Evolutionary conservation across 345 rosid genomes (phyloP).

Genomic region (Corchorus capsularis): DNA sequence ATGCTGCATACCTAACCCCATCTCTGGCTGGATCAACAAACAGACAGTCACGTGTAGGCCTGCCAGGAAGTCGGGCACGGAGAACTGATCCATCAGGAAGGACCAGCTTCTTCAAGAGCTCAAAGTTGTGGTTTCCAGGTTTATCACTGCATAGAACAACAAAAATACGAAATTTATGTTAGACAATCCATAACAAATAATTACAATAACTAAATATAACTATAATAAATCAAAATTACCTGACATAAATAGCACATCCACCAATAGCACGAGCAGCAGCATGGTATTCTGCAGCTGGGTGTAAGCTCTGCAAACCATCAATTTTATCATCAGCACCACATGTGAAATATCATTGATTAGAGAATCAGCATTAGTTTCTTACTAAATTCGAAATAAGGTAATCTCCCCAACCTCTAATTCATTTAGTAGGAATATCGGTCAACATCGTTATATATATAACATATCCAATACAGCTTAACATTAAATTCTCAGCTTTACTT

Average conservation of each 20-base stretch:
- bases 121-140: constrained; percentile 94
- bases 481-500: constrained; percentile 33
- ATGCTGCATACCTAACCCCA: constrained; percentile 54
- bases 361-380: not conserved
- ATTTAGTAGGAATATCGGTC: not conserved
- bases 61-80: constrained; percentile 83
- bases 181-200: constrained; percentile 1
- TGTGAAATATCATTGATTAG: not conserved
- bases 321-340: constrained; percentile 12
- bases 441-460: not conserved
- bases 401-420: not conserved
- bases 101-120: constrained; percentile 80
- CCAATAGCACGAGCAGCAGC: constrained; percentile 95
- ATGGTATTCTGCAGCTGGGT: constrained; percentile 95
- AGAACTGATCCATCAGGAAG: constrained; percentile 95
- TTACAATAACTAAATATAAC: no score
- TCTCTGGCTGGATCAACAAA: constrained; percentile 93
- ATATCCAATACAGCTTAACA: not conserved
- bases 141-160: constrained; percentile 60
- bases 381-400: not conserved
- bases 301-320: constrained; percentile 70
- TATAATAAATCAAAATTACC: constrained; percentile 37
- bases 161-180: not conserved
- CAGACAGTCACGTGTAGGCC: constrained; percentile 90
- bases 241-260: constrained; percentile 97